These are phyloP conservation scores for Melaleuca alternifolia DNA, from an alignment of 345 rosid species.

Conservation along the genomic window DNA sequence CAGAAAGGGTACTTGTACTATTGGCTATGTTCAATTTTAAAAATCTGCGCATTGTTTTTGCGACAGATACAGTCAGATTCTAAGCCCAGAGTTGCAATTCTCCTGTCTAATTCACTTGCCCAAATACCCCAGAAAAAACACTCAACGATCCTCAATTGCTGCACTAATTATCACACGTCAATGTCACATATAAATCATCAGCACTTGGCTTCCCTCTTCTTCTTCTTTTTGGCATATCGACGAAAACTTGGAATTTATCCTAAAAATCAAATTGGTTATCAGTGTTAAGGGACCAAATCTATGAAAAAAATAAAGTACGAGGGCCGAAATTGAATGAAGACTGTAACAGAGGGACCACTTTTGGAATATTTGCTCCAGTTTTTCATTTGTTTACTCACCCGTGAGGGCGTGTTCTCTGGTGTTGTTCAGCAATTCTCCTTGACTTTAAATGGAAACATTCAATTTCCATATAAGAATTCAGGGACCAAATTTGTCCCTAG, in stretches of 20 bases:
- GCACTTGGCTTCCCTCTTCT: background rate
- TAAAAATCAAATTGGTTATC: background rate
- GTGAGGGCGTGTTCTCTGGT: background rate
- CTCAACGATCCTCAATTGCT: background rate
- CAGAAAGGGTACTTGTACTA: background rate
- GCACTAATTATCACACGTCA: background rate
- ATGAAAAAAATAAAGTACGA: background rate
- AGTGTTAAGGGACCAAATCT: background rate
- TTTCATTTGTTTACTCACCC: background rate
- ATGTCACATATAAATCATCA: background rate
- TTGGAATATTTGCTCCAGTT: background rate
- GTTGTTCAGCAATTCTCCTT: background rate
- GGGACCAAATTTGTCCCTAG: background rate
- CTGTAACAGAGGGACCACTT: background rate
- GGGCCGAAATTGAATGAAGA: background rate
- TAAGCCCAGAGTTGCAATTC: background rate
- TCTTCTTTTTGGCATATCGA: background rate
- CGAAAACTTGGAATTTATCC: background rate
- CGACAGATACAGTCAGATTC: background rate
- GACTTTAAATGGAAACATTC: background rate
- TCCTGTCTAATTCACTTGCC: background rate
- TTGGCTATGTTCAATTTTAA: background rate
- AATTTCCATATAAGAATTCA: background rate
- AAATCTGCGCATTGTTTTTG: background rate
- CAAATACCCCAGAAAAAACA: background rate